Evolutionary conservation across 768 basidiomycete genomes (phyloP), one percentile per base, ranked within the genome.

Genomic region (Collybia mongolica): DNA sequence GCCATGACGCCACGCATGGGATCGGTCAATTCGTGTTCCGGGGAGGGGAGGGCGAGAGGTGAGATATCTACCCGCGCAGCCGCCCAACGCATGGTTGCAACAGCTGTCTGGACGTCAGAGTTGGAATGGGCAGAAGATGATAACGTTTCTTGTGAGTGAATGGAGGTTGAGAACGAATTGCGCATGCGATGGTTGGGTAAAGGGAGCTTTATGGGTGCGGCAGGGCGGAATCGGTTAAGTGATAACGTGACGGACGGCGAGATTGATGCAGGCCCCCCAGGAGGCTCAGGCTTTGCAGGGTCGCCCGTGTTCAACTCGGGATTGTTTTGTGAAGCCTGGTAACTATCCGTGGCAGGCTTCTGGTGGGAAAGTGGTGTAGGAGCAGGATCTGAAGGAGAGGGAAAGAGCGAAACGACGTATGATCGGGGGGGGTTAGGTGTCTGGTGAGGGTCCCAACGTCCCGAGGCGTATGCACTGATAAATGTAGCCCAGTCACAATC

Each of bases 11-110:
- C 82, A 32, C 89, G 83, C 83, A 97, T 85, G 0, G 94, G 94
- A 67, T 97, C 94, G 8, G 86, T 86, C 20, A 96, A 79, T 62
- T 97, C 94, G 57, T 89, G 85, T 62, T 98, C 94, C 0, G 94
- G 94, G 9, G 88, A 91, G 2, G 94, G 93, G 0, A 95, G 76
- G 0, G 90, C 85, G 20, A 98, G 75, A 0, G 94, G 94, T 0
- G 91, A 86, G 48, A 98, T 83, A 57, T 90, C 83, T 8, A 92
- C 84, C 19, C 87, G 77, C 8, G 88, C 81, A 2, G 85, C 90
- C n/a, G 92, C 92, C 79, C 84, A 85, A 32, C 91, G 87, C 70
- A 94, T 83, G 1, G 91, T 84, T 0, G 92, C 91, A 0, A 89
- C 90, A 2, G 85, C 73, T 0, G 87, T 80, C 18, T 82, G 80